phyloP scores from a whole-genome alignment of 441 rosid species.

The Croton setiger region DNA sequence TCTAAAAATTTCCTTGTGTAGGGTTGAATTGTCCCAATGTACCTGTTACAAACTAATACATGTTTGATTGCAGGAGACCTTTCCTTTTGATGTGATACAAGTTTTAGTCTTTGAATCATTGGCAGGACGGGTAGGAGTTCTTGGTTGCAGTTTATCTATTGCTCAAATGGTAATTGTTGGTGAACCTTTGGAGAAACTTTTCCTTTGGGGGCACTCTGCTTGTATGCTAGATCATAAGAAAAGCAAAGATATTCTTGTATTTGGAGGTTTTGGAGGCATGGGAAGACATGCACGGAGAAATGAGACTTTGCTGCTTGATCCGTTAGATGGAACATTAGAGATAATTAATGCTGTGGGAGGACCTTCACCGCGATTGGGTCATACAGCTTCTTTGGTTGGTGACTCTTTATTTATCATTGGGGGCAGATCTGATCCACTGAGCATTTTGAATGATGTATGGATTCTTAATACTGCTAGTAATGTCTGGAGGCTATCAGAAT shows the following conservation, averaged over 20 bases:
- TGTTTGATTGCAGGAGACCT: constrained; percentile 61
- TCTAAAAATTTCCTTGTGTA: background rate
- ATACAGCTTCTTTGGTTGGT: constrained; percentile 70
- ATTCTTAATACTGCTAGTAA: constrained; percentile 39
- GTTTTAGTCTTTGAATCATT: constrained; percentile 76
- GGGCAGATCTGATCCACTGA: constrained; percentile 82
- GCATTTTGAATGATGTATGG: constrained; percentile 79
- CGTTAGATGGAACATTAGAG: constrained; percentile 43
- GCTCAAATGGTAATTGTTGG: constrained; percentile 45
- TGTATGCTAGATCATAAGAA: constrained; percentile 38
- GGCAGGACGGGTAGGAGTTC: constrained; percentile 56
- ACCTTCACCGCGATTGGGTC: constrained; percentile 84
- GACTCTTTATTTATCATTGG: constrained; percentile 68
- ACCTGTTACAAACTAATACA: constrained; percentile 26
- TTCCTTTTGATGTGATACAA: constrained; percentile 55
- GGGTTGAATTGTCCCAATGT: constrained; percentile 4
- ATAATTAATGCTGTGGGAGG: constrained; percentile 36
- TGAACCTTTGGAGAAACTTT: constrained; percentile 72
- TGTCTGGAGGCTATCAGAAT: constrained; percentile 58
- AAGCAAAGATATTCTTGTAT: constrained; percentile 40
- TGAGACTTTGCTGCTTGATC: constrained; percentile 63
- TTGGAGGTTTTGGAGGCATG: constrained; percentile 94
- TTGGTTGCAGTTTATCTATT: constrained; percentile 34
- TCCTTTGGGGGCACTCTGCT: constrained; percentile 89
- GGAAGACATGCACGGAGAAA: constrained; percentile 91